Evolutionary conservation across 495 filamentous ascomycete genomes (phyloP), one percentile per base, ranked within the genome.

Genomic region (Xylaria nigripes): DNA sequence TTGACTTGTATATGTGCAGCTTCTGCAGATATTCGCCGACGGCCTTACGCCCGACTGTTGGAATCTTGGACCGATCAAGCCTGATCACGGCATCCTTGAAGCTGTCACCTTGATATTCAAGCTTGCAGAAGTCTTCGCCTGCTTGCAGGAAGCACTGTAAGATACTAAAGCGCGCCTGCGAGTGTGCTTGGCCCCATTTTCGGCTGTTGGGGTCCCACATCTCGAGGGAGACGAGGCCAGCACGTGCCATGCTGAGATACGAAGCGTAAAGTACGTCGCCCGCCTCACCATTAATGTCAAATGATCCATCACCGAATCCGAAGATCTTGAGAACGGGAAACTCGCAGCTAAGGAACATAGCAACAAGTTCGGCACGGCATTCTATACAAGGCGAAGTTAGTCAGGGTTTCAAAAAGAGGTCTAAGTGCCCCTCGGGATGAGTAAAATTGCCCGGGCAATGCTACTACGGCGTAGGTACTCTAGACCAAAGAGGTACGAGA

Each of bases 151-250:
- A 96, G 29, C 84, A 86, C 56, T 85, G 78, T n/a, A 98, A 71
- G 63, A 97, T 98, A 56, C 83, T 86, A 71, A 90, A 96, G 15
- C 93, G 86, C 3, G 93, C 93, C 72, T 96, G 90, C 76, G 89
- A 94, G 62, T 98, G 92, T 23, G 89, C 82, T 64, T 96, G 90
- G 10, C 92, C 91, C 92, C 92, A 96, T 71, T 95, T 96, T 59
- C 79, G 72, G 53, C 76, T 84, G 74, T 90, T 82, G 24, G 88
- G 87, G 61, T 95, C 87, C 87, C 86, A 96, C 70, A 86, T 86
- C 60, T 98, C 91, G 18, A 97, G 73, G 1, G 91, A 84, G 13
- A 81, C 72, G 24, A 98, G 72, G 12, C 93, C 93, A 1, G 90
- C 90, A 25, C 90, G 81, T 19, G 92, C 93, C 92, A 98, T 97